Evolutionary conservation across 2,329 filamentous ascomycete genomes (phyloP), one percentile per base, ranked within the genome.

Genomic region (Ophiostoma himal-ulmi): DNA sequence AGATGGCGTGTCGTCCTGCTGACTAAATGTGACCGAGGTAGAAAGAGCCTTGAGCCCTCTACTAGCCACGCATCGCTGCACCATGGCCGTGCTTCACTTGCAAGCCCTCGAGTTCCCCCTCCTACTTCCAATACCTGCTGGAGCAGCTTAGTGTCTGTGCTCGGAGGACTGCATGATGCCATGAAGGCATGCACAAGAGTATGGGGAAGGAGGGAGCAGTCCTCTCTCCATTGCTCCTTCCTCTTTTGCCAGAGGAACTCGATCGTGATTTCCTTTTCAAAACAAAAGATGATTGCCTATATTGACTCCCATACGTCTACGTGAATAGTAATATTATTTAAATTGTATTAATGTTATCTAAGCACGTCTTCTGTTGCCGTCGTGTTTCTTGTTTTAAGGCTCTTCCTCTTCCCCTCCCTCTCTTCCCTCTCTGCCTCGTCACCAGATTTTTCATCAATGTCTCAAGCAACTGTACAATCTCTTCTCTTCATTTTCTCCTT

Each of bases 141-240:
- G 20, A 20, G 20, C 14, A 64, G 34, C 13, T 7, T 30, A 37
- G 14, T 6, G 14, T 34, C 17, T 6, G 22, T 20, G 3, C 26
- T 64, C 30, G 22, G 52, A 57, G 52, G n/a, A 26, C 26, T 20
- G 26, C 57, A 5, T 20, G 44, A 48, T 48, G 44, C 44, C 44
- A 48, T 48, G 44, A 6, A 20, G 17, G 17, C 17, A 62, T 65
- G 62, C 20, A 65, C 13, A 20, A 64, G 8, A 39, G 20, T 39
- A 7, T 64, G 20, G 20, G 62, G 62, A 65, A 41, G 62, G 62
- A 65, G 34, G 34, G 14, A 11, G 62, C 6, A 2, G 30, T 22
- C 0, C 20, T 64, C 60, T 37, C 62, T 39, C 62, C 62, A 39
- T 65, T n/a, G 62, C 62, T 65, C 62, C 62, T 65, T 65, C 62